Base-by-base conservation (phyloP, 768 basidiomycete genomes). In the Cystofilobasidium bisporidii region DNA sequence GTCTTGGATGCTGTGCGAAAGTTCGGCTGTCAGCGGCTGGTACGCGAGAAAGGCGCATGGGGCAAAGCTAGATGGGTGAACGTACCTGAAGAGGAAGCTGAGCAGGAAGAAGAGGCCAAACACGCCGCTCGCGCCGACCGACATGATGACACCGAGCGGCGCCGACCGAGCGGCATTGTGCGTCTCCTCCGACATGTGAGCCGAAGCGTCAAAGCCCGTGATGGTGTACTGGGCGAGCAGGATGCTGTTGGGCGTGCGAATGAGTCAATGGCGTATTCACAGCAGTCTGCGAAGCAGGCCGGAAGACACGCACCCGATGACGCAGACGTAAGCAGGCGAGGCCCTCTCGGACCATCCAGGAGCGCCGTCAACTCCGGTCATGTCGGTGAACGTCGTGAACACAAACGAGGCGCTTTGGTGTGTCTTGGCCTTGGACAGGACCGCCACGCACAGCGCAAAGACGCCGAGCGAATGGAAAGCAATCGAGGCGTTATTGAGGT, bases 1-100 rank as follows among this genome's bases (percentile, higher is more conserved):
- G 71, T 88, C 83, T 72, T 89, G 88, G 24, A 89, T 88, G 0
- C 85, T n/a, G n/a, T n/a, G n/a, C n/a, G n/a, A n/a, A n/a, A n/a
- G n/a, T n/a, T n/a, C n/a, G n/a, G n/a, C n/a, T n/a, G n/a, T n/a
- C n/a, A n/a, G n/a, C n/a, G n/a, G n/a, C n/a, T n/a, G n/a, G n/a
- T n/a, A n/a, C n/a, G n/a, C n/a, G n/a, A n/a, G n/a, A n/a, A n/a
- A n/a, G n/a, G n/a, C n/a, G n/a, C n/a, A n/a, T n/a, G n/a, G n/a
- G n/a, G n/a, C n/a, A n/a, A n/a, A n/a, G n/a, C n/a, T n/a, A n/a
- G n/a, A n/a, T n/a, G n/a, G n/a, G n/a, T n/a, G n/a, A n/a, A n/a
- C n/a, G n/a, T n/a, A n/a, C n/a, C n/a, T 86, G 77, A 89, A 89
- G 1, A 89, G 80, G 45, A 88, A 15, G 32, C 14, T 28, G 45